phyloP scores from a whole-genome alignment of 768 basidiomycete genomes.

The Multifurca ochricompacta region DNA sequence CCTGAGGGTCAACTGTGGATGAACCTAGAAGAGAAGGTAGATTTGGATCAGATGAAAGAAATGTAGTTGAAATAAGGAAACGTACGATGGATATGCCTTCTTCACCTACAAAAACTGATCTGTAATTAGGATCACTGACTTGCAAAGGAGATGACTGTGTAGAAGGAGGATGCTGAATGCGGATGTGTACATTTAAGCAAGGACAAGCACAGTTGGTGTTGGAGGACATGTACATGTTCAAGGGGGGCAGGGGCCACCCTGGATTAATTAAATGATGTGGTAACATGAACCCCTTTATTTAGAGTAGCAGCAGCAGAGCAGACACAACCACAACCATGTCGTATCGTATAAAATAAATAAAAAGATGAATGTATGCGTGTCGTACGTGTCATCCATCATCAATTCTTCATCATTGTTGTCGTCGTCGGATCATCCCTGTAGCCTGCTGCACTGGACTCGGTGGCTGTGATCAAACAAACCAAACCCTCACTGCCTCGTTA shows the following conservation, averaged over 20 bases:
- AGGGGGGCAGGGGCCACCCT: too few species aligned
- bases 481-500: constrained; percentile 21
- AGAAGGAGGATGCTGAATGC: constrained; percentile 26
- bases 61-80: constrained; percentile 12
- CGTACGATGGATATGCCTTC: constrained; percentile 61
- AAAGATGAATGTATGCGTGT: constrained; percentile 49
- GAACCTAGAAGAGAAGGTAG: constrained; percentile 35
- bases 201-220: constrained; percentile 50
- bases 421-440: too few species aligned
- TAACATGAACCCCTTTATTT: too few species aligned
- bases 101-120: constrained; percentile 53
- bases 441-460: too few species aligned
- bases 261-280: too few species aligned
- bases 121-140: constrained; percentile 35
- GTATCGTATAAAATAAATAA: constrained; percentile 85
- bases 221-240: constrained; percentile 22
- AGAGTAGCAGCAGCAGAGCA: too few species aligned
- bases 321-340: constrained; percentile 17
- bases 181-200: constrained; percentile 65
- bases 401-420: too few species aligned
- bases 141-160: constrained; percentile 11
- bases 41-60: not conserved
- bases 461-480: constrained; percentile 2
- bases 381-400: not conserved
- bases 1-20: constrained; percentile 65